Base-by-base conservation (phyloP, 192 early-diverging fungal species). In the Dissophora ornata region DNA sequence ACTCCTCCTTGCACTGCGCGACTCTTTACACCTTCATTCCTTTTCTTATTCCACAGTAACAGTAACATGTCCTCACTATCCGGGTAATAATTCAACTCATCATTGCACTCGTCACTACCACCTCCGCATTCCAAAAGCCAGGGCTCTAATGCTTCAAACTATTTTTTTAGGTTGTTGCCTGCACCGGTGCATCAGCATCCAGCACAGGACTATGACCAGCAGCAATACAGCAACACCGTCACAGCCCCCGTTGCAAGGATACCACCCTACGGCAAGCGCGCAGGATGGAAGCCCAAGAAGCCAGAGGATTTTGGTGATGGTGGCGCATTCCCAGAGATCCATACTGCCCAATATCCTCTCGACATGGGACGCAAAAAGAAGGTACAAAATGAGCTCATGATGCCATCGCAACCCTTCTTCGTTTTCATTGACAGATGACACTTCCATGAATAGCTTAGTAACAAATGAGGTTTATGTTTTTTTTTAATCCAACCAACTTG, bases 311-410 rank as follows among this genome's bases (percentile, higher is more conserved):
- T 93, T 89, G 96, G 94, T 57, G 94, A 96, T 82, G 98, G 98
- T 33, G 98, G 98, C 32, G 95, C 98, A 1, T 99, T 91, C 68
- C 98, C 98, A 25, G 98, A 99, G 81, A 91, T 97, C 58, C 89
- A 90, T 67, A 80, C 93, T 46, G 88, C 89, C 4, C 98, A 99
- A 79, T 98, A 97, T 62, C 98, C 98, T 13, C 80, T 95, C 32
- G 95, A 96, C 59, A 93, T 99, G 94, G 98, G 98, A 11, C 86
- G 92, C 9, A 90, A 89, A 62, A 90, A 89, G 57, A 82, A 69
- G 30, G 77, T 79, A 36, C 21, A 9, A 9, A 9, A 9, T 38
- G 36, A 6, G 13, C 36, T 38, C n/a, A n/a, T n/a, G n/a, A n/a
- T n/a, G n/a, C n/a, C n/a, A n/a, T n/a, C n/a, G n/a, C n/a, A n/a